Percentiles rank a stretch among this genome's conserved stretches.
These are phyloP conservation scores for Yarrowia deformans DNA, from an alignment of 805 yeast genomes.

Conservation along the genomic window DNA sequence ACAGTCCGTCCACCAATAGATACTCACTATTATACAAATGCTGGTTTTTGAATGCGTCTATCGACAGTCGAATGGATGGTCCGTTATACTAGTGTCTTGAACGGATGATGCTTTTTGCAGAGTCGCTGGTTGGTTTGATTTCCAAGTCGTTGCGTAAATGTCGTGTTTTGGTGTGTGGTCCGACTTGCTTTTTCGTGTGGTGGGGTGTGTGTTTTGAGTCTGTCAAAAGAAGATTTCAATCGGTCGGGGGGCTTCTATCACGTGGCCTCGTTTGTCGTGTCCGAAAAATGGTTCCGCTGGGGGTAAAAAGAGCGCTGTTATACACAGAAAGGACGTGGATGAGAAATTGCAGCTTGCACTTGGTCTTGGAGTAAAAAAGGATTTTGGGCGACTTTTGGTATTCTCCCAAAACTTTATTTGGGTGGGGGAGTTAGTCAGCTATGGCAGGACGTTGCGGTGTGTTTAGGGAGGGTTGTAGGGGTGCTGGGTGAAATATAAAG, in stretches of 20 bases:
- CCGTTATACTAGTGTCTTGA: neutral
- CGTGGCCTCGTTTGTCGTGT: constrained; percentile 1
- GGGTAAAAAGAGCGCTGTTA: neutral
- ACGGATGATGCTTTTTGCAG: constrained; percentile 8
- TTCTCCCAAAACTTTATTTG: constrained; percentile 22
- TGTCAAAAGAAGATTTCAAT: neutral
- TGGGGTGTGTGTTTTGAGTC: neutral
- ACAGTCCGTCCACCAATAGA: neutral
- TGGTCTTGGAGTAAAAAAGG: constrained; percentile 29
- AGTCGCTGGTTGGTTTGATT: neutral
- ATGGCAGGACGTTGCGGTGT: neutral
- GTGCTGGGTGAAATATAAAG: neutral
- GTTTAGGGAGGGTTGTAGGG: neutral
- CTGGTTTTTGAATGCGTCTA: constrained; percentile 10
- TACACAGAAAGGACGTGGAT: constrained; percentile 3
- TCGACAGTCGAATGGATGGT: neutral
- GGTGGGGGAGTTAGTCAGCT: constrained; percentile 33
- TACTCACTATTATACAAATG: constrained; percentile 35
- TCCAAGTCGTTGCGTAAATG: neutral
- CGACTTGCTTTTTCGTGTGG: constrained; percentile 6
- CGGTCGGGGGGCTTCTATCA: neutral
- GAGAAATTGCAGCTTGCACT: constrained; percentile 8
- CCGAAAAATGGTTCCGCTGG: neutral
- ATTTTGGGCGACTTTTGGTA: constrained; percentile 23
- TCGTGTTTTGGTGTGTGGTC: neutral